A percentile compares a stretch with the other conserved stretches of the same genome.
Evolutionary conservation across 768 basidiomycete species (phyloP).

Genomic region (Russula ochroleuca): DNA sequence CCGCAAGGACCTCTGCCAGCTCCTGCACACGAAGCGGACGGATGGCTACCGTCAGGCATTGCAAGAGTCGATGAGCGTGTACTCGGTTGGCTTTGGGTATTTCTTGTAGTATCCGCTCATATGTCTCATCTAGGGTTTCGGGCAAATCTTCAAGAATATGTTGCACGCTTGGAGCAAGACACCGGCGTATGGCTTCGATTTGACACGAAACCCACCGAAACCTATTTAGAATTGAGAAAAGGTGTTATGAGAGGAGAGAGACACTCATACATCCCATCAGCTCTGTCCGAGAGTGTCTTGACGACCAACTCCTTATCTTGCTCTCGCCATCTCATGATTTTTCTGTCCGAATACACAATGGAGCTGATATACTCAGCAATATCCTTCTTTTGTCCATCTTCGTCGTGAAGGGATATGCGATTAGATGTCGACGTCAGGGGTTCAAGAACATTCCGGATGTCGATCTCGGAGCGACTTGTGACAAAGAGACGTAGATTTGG

Average conservation of each 20-base stretch:
- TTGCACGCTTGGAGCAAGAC: neutral
- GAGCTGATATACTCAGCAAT: neutral
- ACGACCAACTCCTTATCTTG: neutral
- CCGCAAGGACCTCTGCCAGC: neutral
- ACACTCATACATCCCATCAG: neutral
- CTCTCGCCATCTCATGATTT: neutral
- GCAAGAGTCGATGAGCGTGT: neutral
- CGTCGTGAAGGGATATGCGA: slow-evolving; percentile 1
- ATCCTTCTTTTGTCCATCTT: neutral
- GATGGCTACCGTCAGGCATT: neutral
- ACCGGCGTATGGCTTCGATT: neutral
- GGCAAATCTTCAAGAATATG: neutral
- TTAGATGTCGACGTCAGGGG: neutral
- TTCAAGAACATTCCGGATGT: neutral
- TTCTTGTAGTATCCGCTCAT: neutral
- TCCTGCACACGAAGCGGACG: neutral
- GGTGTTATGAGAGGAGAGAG: neutral
- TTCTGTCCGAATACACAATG: neutral
- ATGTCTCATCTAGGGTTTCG: neutral
- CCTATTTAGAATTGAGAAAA: neutral
- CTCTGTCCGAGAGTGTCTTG: neutral
- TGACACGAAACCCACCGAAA: neutral
- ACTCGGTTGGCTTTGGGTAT: neutral
- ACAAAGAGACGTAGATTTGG: neutral
- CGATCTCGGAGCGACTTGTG: neutral